Conservation (phyloP, 2,329 filamentous ascomycete genomes). For the Plectosphaerella sp. region DNA sequence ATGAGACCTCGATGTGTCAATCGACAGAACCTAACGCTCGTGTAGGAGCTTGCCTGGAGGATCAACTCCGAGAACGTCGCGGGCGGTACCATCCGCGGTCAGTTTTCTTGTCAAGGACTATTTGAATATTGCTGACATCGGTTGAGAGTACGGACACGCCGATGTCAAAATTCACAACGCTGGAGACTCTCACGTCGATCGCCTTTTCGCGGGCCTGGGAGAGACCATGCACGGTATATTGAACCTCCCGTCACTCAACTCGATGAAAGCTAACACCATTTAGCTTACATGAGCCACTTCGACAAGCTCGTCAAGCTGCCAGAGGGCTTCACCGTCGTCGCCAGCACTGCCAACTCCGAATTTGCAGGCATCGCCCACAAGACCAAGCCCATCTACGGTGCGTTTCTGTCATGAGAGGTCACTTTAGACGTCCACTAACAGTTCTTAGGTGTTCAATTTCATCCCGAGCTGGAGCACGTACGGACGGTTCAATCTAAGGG, state of each 20-base stretch:
- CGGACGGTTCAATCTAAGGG: too few relatives aligned
- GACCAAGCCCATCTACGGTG: constrained; percentile 59
- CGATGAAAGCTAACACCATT: neutral
- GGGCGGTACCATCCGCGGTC: constrained; percentile 8
- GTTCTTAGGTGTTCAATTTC: constrained; percentile 68
- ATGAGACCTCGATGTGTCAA: too few relatives aligned
- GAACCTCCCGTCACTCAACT: neutral
- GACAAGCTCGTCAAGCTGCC: constrained; percentile 80
- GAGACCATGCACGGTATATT: constrained; percentile 52
- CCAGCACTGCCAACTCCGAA: constrained; percentile 69
- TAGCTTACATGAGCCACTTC: constrained; percentile 80
- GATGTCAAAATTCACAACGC: constrained; percentile 57
- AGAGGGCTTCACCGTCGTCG: constrained; percentile 67
- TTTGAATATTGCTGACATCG: too few relatives aligned
- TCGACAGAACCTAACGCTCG: too few relatives aligned
- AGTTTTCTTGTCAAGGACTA: too few relatives aligned
- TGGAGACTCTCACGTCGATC: constrained; percentile 59
- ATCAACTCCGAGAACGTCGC: constrained; percentile 40
- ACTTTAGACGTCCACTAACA: neutral
- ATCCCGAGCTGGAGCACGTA: constrained; percentile 58
- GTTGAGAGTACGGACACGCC: constrained; percentile 10
- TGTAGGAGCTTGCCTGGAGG: constrained; percentile 60
- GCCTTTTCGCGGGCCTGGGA: constrained; percentile 72
- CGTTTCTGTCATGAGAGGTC: neutral
- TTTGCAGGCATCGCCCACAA: constrained; percentile 77